phyloP scores from a whole-genome alignment of 352 stramenopile species.

The Phytophthora tentaculata region DNA sequence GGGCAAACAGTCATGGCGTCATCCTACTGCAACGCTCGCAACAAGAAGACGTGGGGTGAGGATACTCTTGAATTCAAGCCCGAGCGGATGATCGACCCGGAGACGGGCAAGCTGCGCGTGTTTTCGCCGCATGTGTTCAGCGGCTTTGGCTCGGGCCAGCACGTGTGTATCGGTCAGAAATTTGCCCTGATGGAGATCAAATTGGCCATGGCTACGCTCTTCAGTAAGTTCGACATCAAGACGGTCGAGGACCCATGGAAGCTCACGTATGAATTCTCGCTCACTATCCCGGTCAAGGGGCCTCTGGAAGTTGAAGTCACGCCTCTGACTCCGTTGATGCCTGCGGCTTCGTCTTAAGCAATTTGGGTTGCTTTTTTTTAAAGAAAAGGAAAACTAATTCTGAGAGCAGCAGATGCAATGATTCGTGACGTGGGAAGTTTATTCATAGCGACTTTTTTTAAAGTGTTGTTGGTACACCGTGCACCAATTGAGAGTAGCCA shows the following conservation, averaged over 20 bases:
- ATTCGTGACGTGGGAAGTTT: no score
- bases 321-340: constrained; percentile 14
- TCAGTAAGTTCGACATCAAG: constrained; percentile 47
- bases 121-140: constrained; percentile 31
- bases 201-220: constrained; percentile 51
- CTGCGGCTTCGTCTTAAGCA: constrained; percentile 16
- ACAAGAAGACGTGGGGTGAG: constrained; percentile 49
- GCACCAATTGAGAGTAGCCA: no score
- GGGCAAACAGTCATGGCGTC: constrained; percentile 29
- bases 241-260: constrained; percentile 39
- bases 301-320: constrained; percentile 35
- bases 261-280: constrained; percentile 55
- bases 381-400: no score
- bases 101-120: constrained; percentile 37
- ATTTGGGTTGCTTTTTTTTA: not conserved
- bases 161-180: constrained; percentile 58
- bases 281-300: constrained; percentile 48
- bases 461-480: no score
- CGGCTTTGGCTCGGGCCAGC: constrained; percentile 56
- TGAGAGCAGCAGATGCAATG: no score
- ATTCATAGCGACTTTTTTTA: no score
- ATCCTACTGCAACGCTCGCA: constrained; percentile 35
- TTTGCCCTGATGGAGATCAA: constrained; percentile 70
- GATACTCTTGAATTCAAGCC: constrained; percentile 63
- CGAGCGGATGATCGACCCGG: constrained; percentile 59